A percentile compares a stretch with the other conserved stretches of the same genome.
phyloP scores from a whole-genome alignment of 139 green algal species.

The Haematococcus lacustris region DNA sequence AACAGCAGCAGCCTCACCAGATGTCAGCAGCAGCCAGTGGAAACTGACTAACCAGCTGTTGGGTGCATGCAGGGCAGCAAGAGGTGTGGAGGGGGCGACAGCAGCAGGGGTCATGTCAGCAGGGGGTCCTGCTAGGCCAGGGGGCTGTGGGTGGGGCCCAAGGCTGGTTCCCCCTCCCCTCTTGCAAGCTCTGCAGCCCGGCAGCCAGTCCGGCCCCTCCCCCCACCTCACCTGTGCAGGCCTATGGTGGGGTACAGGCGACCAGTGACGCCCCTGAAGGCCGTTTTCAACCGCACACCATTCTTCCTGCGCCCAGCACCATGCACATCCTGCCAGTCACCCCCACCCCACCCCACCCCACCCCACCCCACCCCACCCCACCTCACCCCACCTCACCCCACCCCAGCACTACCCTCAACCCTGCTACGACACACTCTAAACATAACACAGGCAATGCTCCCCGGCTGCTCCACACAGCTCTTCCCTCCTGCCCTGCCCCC shows the following conservation, averaged over 20 bases:
- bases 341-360: too few relatives aligned
- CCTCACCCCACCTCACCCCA: neutral
- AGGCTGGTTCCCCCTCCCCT: too few relatives aligned
- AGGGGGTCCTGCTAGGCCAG: too few relatives aligned
- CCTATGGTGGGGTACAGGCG: conserved; percentile 78
- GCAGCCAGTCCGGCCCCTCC: neutral
- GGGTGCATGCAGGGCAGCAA: too few relatives aligned
- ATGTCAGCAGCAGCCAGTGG: too few relatives aligned
- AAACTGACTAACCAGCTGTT: too few relatives aligned
- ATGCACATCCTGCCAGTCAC: neutral
- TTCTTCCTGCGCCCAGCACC: conserved; percentile 61
- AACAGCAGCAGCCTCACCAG: too few relatives aligned
- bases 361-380: neutral
- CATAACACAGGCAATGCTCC: neutral
- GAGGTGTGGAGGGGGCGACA: too few relatives aligned
- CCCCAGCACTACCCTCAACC: neutral
- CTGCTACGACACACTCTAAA: neutral
- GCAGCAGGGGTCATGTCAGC: too few relatives aligned
- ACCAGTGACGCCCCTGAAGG: conserved; percentile 52
- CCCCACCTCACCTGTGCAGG: conserved; percentile 72
- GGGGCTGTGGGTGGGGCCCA: neutral
- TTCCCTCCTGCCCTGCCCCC: neutral
- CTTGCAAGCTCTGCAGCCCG: neutral
- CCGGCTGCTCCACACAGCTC: neutral
- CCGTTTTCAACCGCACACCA: conserved; percentile 63